phyloP scores from a whole-genome alignment of 2,329 filamentous ascomycete species.

The Dactylellina drechsleri region DNA sequence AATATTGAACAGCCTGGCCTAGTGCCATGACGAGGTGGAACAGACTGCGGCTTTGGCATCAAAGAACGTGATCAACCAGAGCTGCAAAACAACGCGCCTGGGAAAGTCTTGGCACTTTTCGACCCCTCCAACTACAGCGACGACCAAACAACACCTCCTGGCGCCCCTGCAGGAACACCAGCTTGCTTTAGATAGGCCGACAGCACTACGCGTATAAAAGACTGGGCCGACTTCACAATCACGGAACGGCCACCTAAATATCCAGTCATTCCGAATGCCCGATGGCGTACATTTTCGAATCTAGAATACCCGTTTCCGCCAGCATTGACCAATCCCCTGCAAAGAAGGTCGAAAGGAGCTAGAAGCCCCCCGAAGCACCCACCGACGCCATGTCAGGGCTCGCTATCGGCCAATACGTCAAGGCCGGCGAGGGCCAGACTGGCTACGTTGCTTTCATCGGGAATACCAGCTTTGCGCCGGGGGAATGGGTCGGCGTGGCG shows the following conservation, averaged over 20 bases:
- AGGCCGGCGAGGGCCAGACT: slow-evolving; percentile 79
- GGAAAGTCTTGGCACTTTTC: slow-evolving; percentile 29
- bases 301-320: slow-evolving; percentile 27
- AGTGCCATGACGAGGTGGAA: too few species aligned
- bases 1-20: too few species aligned
- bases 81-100: not conserved
- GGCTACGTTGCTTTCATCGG: slow-evolving; percentile 85
- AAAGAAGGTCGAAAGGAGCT: slow-evolving; percentile 42
- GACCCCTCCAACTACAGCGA: slow-evolving; percentile 22
- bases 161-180: slow-evolving; percentile 21
- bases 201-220: slow-evolving; percentile 22
- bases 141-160: slow-evolving; percentile 12
- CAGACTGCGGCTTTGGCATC: too few species aligned
- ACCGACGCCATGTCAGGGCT: slow-evolving; percentile 57
- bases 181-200: slow-evolving; percentile 8
- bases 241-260: not conserved
- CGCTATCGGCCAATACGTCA: slow-evolving; percentile 75
- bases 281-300: slow-evolving; percentile 43
- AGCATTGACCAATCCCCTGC: slow-evolving; percentile 28
- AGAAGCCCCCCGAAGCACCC: slow-evolving; percentile 30
- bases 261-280: slow-evolving; percentile 14
- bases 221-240: slow-evolving; percentile 9
- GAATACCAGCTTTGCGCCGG: slow-evolving; percentile 78
- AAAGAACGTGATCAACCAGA: too few species aligned
- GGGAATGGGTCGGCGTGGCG: slow-evolving; percentile 90